Base-by-base conservation (phyloP, 2,329 filamentous ascomycete genomes). In the Didymella arachidicola region DNA sequence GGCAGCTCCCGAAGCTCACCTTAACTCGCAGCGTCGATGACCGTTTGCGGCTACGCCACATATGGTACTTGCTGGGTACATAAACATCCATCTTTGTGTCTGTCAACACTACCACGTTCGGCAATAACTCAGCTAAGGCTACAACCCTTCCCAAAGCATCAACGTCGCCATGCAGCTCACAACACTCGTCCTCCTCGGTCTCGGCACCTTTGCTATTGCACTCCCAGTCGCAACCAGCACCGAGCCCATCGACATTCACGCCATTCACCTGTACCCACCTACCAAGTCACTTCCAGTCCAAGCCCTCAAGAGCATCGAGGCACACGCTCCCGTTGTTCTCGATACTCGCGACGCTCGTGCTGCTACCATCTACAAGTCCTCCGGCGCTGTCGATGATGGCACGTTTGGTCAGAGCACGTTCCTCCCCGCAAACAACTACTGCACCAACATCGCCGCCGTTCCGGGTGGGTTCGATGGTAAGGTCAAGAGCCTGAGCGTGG, bases 281-380 rank as follows among this genome's bases (percentile, higher is more conserved):
- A 2, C 11, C 30, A 32, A 32, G 4, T 11, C 7, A 4, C 8
- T 10, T 27, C 52, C 63, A 50, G 26, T 30, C 50, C 57, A 48
- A 51, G 55, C 32, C 46, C 22, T 2, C 11, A 16, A 14, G 11
- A 2, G 2, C 22, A 14, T 58, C 19, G 55, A 61, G 2, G 51
- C 27, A 1, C 43, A 8, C 26, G 4, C 26, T 12, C 10, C 7
- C 7, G 30, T 12, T 0, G 7, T 49, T 4, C 58, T 29, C 54
- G 46, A 27, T 18, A 19, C 36, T 19, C 18, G 38, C 42, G 36
- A 47, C 7, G 41, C 22, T 26, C 41, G 57, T 36, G 57, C 34
- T 12, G 57, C 50, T 3, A 60, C 57, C 1, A 34, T 60, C 57
- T 60, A 36, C 57, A 55, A 56, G 38, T n/a, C n/a, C 10, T 7